Conservation (phyloP, 768 basidiomycete genomes). For the Xerocomellus amylosporus region DNA sequence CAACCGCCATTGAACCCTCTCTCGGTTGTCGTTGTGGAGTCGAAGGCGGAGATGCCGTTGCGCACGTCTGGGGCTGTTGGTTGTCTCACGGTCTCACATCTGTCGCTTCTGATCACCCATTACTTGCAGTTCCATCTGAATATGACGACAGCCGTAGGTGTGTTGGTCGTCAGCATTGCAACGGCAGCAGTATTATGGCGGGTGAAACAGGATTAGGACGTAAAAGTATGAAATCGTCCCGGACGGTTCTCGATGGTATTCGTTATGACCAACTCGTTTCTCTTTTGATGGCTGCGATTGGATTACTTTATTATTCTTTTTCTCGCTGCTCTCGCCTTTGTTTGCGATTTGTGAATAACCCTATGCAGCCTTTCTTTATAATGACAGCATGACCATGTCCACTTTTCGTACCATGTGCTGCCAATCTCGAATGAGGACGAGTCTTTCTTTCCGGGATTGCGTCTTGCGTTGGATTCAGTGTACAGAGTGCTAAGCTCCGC, state of each 20-base stretch:
- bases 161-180: slow-evolving; percentile 62
- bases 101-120: slow-evolving; percentile 18
- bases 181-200: slow-evolving; percentile 75
- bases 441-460: too few relatives aligned
- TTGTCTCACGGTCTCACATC: slow-evolving; percentile 20
- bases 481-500: too few relatives aligned
- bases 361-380: slow-evolving; percentile 21
- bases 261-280: slow-evolving; percentile 15
- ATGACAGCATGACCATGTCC: slow-evolving; percentile 16
- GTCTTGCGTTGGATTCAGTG: too few relatives aligned
- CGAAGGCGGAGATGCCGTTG: slow-evolving; percentile 17
- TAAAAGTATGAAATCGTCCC: slow-evolving; percentile 10
- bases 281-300: slow-evolving; percentile 13
- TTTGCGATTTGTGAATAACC: slow-evolving; percentile 26
- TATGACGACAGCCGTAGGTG: slow-evolving; percentile 55
- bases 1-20: slow-evolving; percentile 12
- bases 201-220: slow-evolving; percentile 46
- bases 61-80: slow-evolving; percentile 29
- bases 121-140: slow-evolving; percentile 30
- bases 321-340: slow-evolving; percentile 15
- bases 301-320: slow-evolving; percentile 30
- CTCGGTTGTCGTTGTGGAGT: slow-evolving; percentile 8
- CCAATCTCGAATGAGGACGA: not conserved
- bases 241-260: slow-evolving; percentile 17
- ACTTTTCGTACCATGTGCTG: not conserved